Evolutionary conservation across 148 eudicot genomes (phyloP), one percentile per base, ranked within the genome.

Genomic region (Cornus kousa): DNA sequence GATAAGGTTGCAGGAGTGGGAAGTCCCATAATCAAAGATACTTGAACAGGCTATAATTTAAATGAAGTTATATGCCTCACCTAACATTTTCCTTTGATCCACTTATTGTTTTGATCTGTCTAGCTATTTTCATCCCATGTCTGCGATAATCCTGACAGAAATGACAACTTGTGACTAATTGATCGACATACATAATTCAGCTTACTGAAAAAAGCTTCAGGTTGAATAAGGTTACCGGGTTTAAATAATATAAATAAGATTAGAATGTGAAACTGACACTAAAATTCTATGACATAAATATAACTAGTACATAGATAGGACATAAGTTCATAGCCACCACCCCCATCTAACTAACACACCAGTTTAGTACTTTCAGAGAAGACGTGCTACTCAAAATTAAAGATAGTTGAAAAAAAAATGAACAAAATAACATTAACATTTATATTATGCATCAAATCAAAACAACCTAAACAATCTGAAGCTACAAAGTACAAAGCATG

Each of bases 61-160:
- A 7, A 43, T 31, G 13, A 67, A 70, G 39, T 32, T 70, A 66
- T 23, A 40, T 80, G 43, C 67, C 82, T 80, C 82, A 95, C 99
- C 93, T 84, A 50, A 96, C 90, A 65, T 78, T 92, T 48, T 88
- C 94, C 65, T 82, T 74, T 53, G 94, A 71, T 50, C 95, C 97
- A 57, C 84, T 85, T 77, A 88, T 83, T 68, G 83, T 84, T 85
- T 77, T 90, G 79, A 96, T 84, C 55, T 70, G 83, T 82, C 97
- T 87, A 37, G 73, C 83, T 59, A 96, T 87, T 62, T 85, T 83
- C 72, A 83, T 85, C 74, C 82, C 92, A 80, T 80, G 89, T 67
- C 68, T 81, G 65, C 78, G 78, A 19, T 78, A 86, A 66, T 86
- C 93, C 97, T 95, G 97, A 48, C 39, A 80, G 32, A 79, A 67